Conservation (phyloP, 768 basidiomycete genomes). For the Termitomyces sp. region DNA sequence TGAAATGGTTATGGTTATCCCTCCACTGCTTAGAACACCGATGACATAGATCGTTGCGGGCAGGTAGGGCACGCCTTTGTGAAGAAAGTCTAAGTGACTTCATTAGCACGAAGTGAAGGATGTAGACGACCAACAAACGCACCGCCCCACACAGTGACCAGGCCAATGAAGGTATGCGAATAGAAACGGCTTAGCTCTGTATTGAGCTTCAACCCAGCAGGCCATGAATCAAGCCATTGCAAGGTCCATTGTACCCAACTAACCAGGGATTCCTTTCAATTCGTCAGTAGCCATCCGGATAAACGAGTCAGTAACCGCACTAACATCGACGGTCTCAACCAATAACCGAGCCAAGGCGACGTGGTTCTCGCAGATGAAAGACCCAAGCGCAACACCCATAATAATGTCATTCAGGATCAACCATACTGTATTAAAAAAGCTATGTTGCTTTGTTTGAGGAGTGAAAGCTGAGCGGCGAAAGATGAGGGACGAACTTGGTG, state of each 20-base stretch:
- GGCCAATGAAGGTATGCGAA: constrained; percentile 60
- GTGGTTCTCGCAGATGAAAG: constrained; percentile 68
- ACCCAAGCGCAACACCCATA: constrained; percentile 68
- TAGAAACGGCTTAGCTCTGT: constrained; percentile 88
- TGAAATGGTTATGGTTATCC: constrained; percentile 65
- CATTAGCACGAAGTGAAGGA: background rate
- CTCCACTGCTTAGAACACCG: constrained; percentile 36
- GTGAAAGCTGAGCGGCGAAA: background rate
- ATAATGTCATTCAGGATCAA: constrained; percentile 87
- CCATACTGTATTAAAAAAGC: constrained; percentile 93
- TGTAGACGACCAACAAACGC: constrained; percentile 22
- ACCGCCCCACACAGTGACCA: constrained; percentile 75
- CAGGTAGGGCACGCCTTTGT: constrained; percentile 21
- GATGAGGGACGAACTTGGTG: constrained; percentile 46
- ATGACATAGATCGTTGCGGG: constrained; percentile 26
- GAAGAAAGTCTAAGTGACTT: constrained; percentile 19
- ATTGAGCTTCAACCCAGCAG: constrained; percentile 93
- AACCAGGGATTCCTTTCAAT: constrained; percentile 35
- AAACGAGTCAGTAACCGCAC: background rate
- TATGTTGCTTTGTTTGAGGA: constrained; percentile 21
- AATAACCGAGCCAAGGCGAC: constrained; percentile 35
- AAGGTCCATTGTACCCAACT: constrained; percentile 48
- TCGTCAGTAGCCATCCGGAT: background rate
- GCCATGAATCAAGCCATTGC: constrained; percentile 91
- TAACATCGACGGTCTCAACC: constrained; percentile 36